Conservation (phyloP, 805 yeast genomes). For the Ogataea saltuana region DNA sequence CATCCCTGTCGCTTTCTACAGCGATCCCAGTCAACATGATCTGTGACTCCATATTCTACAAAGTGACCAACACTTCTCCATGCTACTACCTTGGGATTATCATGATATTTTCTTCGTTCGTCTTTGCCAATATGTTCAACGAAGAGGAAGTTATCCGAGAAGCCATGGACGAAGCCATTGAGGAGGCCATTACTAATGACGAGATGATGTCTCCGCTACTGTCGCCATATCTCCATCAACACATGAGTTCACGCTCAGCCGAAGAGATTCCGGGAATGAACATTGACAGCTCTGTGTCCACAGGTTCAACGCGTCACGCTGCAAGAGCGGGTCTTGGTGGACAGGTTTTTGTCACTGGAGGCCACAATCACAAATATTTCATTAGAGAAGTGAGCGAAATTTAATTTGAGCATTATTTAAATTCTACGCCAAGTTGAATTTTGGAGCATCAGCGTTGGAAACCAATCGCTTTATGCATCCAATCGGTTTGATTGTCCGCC, state of each 20-base stretch:
- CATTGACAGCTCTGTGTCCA: conserved; percentile 18
- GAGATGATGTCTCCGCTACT: conserved; percentile 47
- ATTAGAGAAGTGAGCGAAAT: conserved; percentile 30
- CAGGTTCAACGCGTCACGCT: background rate
- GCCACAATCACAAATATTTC: conserved; percentile 36
- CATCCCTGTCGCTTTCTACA: conserved; percentile 51
- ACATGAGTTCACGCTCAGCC: conserved; percentile 6
- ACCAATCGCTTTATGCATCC: too few species aligned
- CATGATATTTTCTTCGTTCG: conserved; percentile 46
- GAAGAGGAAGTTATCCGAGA: conserved; percentile 47
- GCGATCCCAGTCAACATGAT: conserved; percentile 54
- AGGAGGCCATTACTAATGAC: conserved; percentile 48
- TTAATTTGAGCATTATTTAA: background rate
- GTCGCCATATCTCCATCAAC: conserved; percentile 39
- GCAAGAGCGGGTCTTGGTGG: conserved; percentile 8
- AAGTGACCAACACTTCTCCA: conserved; percentile 33
- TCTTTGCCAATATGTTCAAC: conserved; percentile 46
- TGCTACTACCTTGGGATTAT: conserved; percentile 48
- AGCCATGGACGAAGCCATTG: conserved; percentile 49
- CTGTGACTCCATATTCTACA: conserved; percentile 43
- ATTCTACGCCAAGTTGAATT: background rate
- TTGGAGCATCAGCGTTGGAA: background rate
- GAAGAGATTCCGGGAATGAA: conserved; percentile 30
- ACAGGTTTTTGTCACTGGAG: conserved; percentile 37
- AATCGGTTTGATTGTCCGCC: too few species aligned